Evolutionary conservation across 1,139 yeast genomes (phyloP).

Genomic region (Zygosaccharomyces sapae): DNA sequence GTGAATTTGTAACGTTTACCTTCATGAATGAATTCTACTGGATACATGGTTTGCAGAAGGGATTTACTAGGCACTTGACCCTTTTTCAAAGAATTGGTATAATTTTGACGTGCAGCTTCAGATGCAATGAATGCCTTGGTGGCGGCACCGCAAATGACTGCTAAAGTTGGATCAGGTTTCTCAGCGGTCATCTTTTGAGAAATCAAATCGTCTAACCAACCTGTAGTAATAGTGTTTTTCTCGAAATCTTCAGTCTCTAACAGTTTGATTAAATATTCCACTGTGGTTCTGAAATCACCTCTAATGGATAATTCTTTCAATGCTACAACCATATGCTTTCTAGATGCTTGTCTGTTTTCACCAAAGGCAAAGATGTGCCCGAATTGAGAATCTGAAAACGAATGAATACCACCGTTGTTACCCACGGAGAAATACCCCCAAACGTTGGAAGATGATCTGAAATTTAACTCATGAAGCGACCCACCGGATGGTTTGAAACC

Average conservation of each 20-base stretch:
- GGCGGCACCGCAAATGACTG: slow-evolving; percentile 96
- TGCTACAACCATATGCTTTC: slow-evolving; percentile 98
- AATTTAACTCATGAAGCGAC: slow-evolving; percentile 89
- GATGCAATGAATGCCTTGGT: slow-evolving; percentile 85
- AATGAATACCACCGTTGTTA: slow-evolving; percentile 94
- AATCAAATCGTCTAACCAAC: slow-evolving; percentile 97
- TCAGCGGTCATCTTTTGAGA: slow-evolving; percentile 91
- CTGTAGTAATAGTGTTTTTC: slow-evolving; percentile 93
- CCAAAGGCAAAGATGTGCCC: slow-evolving; percentile 99
- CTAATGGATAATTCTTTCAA: slow-evolving; percentile 91
- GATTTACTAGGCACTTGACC: slow-evolving; percentile 92
- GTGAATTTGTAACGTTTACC: slow-evolving; percentile 91
- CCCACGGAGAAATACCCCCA: slow-evolving; percentile 99
- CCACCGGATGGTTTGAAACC: slow-evolving; percentile 99
- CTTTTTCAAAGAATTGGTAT: slow-evolving; percentile 70
- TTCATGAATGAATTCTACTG: slow-evolving; percentile 92
- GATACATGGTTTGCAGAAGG: slow-evolving; percentile 78
- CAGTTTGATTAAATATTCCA: slow-evolving; percentile 89
- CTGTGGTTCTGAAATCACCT: slow-evolving; percentile 98
- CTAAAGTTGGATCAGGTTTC: slow-evolving; percentile 86
- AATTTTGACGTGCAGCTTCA: slow-evolving; percentile 65
- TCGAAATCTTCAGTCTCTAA: slow-evolving; percentile 96
- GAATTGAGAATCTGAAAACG: slow-evolving; percentile 95
- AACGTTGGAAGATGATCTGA: slow-evolving; percentile 93
- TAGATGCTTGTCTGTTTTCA: slow-evolving; percentile 94